Evolutionary conservation across 2,329 filamentous ascomycete genomes (phyloP).

Genomic region (Fusarium verrucosum): DNA sequence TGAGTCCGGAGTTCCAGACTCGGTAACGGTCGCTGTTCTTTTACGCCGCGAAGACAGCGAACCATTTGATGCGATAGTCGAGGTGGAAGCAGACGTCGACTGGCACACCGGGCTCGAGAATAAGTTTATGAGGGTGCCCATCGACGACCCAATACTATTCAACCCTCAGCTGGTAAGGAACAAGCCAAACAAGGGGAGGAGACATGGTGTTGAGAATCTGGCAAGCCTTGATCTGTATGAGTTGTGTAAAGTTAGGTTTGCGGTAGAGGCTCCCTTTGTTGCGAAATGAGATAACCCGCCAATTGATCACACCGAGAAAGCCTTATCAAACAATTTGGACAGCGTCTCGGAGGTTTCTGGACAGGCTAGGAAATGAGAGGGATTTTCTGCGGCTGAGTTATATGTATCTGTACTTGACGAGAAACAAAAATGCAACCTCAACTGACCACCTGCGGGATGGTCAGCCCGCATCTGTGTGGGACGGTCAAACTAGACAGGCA

Average conservation of each 20-base stretch:
- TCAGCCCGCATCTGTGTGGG: too few relatives aligned
- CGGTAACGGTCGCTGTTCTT: background rate
- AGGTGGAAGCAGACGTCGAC: background rate
- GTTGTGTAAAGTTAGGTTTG: background rate
- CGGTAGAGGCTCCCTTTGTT: background rate
- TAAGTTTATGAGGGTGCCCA: background rate
- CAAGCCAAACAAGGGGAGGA: background rate
- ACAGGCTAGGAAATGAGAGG: too few relatives aligned
- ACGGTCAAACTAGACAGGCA: too few relatives aligned
- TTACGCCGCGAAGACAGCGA: background rate
- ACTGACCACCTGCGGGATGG: too few relatives aligned
- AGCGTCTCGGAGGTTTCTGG: too few relatives aligned
- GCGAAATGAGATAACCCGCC: too few relatives aligned
- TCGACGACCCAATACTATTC: background rate
- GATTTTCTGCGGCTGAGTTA: too few relatives aligned
- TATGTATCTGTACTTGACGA: too few relatives aligned
- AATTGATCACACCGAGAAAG: too few relatives aligned
- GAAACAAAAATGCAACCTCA: too few relatives aligned
- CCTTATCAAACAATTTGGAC: too few relatives aligned
- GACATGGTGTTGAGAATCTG: background rate
- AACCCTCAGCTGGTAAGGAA: background rate
- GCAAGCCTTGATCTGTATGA: background rate
- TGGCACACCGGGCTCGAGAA: background rate
- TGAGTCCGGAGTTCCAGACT: background rate
- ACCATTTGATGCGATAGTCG: background rate